Percentiles rank a stretch among this genome's conserved stretches.
Conservation (phyloP, 495 filamentous ascomycete genomes). For the Podospora anserina region DNA sequence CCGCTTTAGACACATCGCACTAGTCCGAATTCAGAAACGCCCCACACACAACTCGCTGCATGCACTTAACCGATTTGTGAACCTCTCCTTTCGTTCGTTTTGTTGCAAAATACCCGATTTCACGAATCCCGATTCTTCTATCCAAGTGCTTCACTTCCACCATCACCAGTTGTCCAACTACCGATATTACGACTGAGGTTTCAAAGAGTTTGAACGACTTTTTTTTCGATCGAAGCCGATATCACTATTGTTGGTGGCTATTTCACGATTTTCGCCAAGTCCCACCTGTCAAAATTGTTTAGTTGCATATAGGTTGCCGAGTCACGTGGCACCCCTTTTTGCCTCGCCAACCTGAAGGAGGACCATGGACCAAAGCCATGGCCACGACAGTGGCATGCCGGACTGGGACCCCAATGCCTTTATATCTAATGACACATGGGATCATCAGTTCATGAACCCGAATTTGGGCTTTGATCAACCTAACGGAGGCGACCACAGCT, state of each 20-base stretch:
- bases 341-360: not conserved
- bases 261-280: not conserved
- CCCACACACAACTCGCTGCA: slow-evolving; percentile 1
- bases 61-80: not conserved
- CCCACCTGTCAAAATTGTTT: not conserved
- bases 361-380: slow-evolving; percentile 29
- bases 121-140: not conserved
- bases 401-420: slow-evolving; percentile 29
- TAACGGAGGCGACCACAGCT: slow-evolving; percentile 19
- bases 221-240: not conserved
- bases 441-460: slow-evolving; percentile 22
- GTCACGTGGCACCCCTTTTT: slow-evolving; percentile 26
- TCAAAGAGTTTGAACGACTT: not conserved
- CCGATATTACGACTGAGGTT: not conserved
- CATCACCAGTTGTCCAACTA: not conserved
- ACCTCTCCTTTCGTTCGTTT: not conserved
- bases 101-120: not conserved
- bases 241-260: too few species aligned
- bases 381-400: slow-evolving; percentile 21
- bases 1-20: slow-evolving; percentile 10
- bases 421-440: slow-evolving; percentile 21
- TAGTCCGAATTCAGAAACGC: slow-evolving; percentile 20
- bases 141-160: not conserved
- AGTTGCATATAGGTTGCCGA: slow-evolving; percentile 3
- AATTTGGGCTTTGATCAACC: slow-evolving; percentile 21